These are phyloP conservation scores for Neurospora terricola DNA, from an alignment of 495 filamentous ascomycete species.

Conservation along the genomic window DNA sequence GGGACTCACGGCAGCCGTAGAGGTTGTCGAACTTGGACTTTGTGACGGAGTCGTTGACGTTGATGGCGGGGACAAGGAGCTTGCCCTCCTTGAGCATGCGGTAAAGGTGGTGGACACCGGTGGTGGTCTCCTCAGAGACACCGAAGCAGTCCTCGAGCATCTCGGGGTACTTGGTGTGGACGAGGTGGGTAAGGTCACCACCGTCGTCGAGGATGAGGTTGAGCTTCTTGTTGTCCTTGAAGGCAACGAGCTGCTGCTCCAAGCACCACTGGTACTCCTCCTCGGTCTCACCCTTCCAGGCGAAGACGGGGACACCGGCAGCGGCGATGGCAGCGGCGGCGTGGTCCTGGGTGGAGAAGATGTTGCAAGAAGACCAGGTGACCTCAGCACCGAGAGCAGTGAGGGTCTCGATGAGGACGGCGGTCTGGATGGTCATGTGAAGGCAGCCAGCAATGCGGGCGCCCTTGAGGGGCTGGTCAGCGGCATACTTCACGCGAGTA, in stretches of 20 bases:
- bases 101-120: conserved; percentile 99
- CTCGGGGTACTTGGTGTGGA: conserved; percentile 96
- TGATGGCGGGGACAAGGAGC: conserved; percentile 92
- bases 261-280: conserved; percentile 99
- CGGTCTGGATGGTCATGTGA: conserved; percentile 99
- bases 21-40: conserved; percentile 99
- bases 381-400: conserved; percentile 89
- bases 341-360: conserved; percentile 98
- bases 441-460: conserved; percentile 89
- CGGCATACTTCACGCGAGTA: conserved; percentile 81
- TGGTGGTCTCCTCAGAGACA: conserved; percentile 98
- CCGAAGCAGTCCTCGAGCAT: conserved; percentile 96
- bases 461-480: conserved; percentile 87
- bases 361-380: conserved; percentile 97
- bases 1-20: conserved; percentile 97
- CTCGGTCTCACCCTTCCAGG: conserved; percentile 99
- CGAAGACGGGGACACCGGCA: conserved; percentile 88
- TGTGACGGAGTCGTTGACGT: conserved; percentile 98
- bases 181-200: conserved; percentile 91
- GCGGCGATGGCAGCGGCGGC: conserved; percentile 96
- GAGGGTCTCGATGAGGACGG: conserved; percentile 97
- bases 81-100: conserved; percentile 87
- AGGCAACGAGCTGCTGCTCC: conserved; percentile 93
- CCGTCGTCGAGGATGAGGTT: conserved; percentile 99
- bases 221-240: conserved; percentile 92